These are phyloP conservation scores for Lolium perenne DNA, from an alignment of 176 grass and related monocot species.

Conservation along the genomic window DNA sequence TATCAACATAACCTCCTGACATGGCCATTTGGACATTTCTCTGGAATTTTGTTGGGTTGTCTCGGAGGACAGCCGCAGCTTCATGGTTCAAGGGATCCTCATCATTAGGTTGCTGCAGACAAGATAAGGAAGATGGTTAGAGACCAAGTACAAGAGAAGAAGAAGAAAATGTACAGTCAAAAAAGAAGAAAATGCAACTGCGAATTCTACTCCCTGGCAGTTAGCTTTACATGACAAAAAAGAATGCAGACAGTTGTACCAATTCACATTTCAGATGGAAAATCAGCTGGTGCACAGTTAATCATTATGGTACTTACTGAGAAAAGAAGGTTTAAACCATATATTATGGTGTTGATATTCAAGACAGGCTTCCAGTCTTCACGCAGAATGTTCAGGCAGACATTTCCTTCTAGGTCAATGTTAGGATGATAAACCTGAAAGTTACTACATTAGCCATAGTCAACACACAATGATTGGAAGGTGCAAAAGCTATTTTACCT, in stretches of 20 bases:
- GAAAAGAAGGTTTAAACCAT: conserved; percentile 81
- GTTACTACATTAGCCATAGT: conserved; percentile 23
- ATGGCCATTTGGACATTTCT: conserved; percentile 66
- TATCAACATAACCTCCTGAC: conserved; percentile 58
- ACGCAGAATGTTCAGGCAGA: conserved; percentile 79
- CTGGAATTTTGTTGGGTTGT: conserved; percentile 71
- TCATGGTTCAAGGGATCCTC: conserved; percentile 79
- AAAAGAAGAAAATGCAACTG: neutral
- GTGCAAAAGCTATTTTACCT: conserved; percentile 43
- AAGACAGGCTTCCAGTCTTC: conserved; percentile 83
- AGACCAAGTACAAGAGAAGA: neutral
- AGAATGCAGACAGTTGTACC: neutral
- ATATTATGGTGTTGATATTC: conserved; percentile 74
- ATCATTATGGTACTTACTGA: conserved; percentile 38
- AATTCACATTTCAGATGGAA: neutral
- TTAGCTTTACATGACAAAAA: no score
- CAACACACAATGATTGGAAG: neutral
- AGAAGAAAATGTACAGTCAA: no score
- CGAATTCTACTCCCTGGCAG: neutral
- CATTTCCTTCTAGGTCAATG: conserved; percentile 84
- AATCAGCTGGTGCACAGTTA: neutral
- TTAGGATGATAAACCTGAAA: conserved; percentile 83
- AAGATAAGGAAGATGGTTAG: neutral
- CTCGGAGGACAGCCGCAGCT: conserved; percentile 56
- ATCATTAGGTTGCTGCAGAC: conserved; percentile 69